Percentiles rank a stretch among this genome's conserved stretches.
Conservation (phyloP, 805 yeast species). For the Blastobotrys parvus region DNA sequence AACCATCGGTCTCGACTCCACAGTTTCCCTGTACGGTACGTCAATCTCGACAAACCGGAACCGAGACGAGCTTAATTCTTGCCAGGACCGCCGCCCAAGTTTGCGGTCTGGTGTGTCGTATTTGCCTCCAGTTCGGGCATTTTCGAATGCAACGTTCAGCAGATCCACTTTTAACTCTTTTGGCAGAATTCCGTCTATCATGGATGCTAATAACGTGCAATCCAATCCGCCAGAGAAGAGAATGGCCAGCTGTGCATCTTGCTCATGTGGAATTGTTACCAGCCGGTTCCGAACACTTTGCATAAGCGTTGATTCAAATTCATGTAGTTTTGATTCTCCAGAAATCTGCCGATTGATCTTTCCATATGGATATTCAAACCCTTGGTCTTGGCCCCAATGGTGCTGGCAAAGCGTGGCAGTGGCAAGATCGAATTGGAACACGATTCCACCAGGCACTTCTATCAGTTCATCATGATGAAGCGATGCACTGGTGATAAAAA, state of each 20-base stretch:
- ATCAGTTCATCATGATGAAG: slow-evolving; percentile 1
- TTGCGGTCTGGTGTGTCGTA: slow-evolving; percentile 78
- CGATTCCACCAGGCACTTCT: slow-evolving; percentile 49
- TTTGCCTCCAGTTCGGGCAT: slow-evolving; percentile 58
- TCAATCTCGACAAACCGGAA: slow-evolving; percentile 57
- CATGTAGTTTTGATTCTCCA: background rate
- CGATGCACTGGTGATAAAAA: slow-evolving; percentile 42
- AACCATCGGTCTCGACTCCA: slow-evolving; percentile 43
- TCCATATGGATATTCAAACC: slow-evolving; percentile 1
- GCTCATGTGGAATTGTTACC: background rate
- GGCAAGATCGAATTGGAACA: slow-evolving; percentile 33
- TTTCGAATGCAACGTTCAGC: slow-evolving; percentile 88
- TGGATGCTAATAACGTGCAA: slow-evolving; percentile 68
- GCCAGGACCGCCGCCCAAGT: slow-evolving; percentile 59
- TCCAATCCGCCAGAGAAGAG: slow-evolving; percentile 94
- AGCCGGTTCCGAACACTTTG: background rate
- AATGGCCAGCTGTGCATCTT: slow-evolving; percentile 38
- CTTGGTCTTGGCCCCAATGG: background rate
- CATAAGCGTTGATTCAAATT: background rate
- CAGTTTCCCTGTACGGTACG: slow-evolving; percentile 62
- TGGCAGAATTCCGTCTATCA: slow-evolving; percentile 24
- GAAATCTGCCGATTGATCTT: background rate
- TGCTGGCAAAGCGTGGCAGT: background rate
- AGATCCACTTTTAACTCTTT: slow-evolving; percentile 45
- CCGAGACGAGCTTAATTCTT: slow-evolving; percentile 33